Percentiles rank a stretch among this genome's conserved stretches.
Conservation (phyloP, 306 rosid genomes). For the cucumber (Cucumis sativus) region DNA sequence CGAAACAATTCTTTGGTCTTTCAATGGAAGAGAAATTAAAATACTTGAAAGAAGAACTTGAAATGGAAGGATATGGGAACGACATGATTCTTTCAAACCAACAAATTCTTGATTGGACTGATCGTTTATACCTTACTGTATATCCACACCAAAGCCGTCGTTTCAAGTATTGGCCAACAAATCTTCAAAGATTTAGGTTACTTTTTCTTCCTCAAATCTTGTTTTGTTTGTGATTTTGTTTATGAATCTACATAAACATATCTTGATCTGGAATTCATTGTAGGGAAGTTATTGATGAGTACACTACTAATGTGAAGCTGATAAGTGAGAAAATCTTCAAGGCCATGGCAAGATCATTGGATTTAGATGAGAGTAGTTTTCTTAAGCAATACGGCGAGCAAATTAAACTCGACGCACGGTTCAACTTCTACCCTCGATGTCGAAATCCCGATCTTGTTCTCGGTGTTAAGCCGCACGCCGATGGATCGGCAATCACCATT, state of each 20-base stretch:
- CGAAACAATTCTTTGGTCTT: constrained; percentile 24
- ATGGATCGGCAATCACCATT: constrained; percentile 48
- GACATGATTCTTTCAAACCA: constrained; percentile 21
- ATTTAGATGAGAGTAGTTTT: constrained; percentile 50
- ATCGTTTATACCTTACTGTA: constrained; percentile 36
- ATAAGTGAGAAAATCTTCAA: constrained; percentile 32
- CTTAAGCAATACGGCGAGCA: constrained; percentile 34
- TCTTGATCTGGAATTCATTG: background rate
- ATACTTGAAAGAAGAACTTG: constrained; percentile 20
- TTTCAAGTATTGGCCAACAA: constrained; percentile 36
- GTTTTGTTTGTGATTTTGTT: background rate
- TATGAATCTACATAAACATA: background rate
- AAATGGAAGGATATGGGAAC: constrained; percentile 46
- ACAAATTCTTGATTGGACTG: constrained; percentile 53
- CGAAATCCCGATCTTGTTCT: constrained; percentile 50
- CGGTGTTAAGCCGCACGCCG: constrained; percentile 61
- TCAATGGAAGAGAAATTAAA: constrained; percentile 35
- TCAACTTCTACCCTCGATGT: constrained; percentile 69
- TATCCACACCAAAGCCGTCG: constrained; percentile 29
- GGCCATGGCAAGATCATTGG: constrained; percentile 68
- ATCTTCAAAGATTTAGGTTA: constrained; percentile 31
- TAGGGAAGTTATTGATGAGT: constrained; percentile 40
- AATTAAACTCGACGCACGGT: constrained; percentile 23
- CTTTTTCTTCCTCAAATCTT: background rate
- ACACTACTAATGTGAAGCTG: constrained; percentile 24